phyloP scores from a whole-genome alignment of 2,329 filamentous ascomycete genomes.

The Cylindrodendrum hubeiense region DNA sequence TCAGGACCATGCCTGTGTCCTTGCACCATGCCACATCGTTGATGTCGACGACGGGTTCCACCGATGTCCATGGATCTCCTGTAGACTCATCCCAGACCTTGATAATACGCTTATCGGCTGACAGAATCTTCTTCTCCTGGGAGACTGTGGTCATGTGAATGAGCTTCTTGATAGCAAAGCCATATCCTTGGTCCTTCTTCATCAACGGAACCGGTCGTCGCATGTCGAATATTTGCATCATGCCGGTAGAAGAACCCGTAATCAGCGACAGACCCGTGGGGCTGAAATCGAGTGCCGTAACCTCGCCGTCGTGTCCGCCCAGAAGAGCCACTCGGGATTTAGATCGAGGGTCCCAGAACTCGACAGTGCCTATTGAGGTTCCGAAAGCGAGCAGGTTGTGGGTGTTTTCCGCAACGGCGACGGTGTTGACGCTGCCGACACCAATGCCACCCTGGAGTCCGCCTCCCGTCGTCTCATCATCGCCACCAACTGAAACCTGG shows the following conservation, averaged over 20 bases:
- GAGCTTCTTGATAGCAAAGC: constrained; percentile 90
- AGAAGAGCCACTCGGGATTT: constrained; percentile 85
- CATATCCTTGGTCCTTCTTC: constrained; percentile 96
- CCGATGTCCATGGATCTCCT: constrained; percentile 92
- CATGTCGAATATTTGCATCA: constrained; percentile 92
- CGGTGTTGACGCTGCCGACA: constrained; percentile 88
- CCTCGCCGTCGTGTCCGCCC: constrained; percentile 75
- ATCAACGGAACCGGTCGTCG: constrained; percentile 87
- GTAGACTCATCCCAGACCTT: constrained; percentile 92
- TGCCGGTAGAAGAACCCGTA: constrained; percentile 87
- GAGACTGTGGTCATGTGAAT: constrained; percentile 78
- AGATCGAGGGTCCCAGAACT: constrained; percentile 94
- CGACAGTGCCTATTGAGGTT: constrained; percentile 93
- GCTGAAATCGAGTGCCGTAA: constrained; percentile 90
- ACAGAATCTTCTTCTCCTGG: constrained; percentile 88
- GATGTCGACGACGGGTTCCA: constrained; percentile 94
- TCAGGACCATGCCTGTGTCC: constrained; percentile 93
- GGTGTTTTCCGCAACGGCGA: constrained; percentile 86
- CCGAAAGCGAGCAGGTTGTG: constrained; percentile 95
- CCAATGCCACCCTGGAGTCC: constrained; percentile 89
- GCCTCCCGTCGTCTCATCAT: constrained; percentile 78
- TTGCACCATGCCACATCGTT: constrained; percentile 95
- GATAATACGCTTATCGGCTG: constrained; percentile 94
- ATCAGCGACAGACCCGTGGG: constrained; percentile 86
- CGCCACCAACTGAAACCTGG: constrained; percentile 88